Evolutionary conservation across 1,284 basidiomycete genomes (phyloP), one percentile per base, ranked within the genome.

Genomic region (Clitocybe nebularis): DNA sequence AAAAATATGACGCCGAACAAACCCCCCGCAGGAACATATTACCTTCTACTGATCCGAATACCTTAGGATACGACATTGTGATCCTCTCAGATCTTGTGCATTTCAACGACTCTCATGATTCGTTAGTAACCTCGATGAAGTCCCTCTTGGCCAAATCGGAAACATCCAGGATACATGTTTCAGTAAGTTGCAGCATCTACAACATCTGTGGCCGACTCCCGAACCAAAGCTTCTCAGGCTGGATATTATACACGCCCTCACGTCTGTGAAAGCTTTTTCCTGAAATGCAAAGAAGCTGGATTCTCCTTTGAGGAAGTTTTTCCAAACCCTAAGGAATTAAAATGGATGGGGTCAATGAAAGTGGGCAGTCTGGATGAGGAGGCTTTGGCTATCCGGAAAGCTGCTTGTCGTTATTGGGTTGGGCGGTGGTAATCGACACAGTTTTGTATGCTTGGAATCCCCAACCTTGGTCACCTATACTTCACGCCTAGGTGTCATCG

Each of bases 1-100:
- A 6, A 13, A 7, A n/a, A 5, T 16, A 19, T 9, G 8, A 14
- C 34, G 32, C 16, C n/a, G 7, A 16, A 20, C 25, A 5, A 14
- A 16, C n/a, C 6, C 8, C 34, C 10, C 23, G 3, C 39, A 62
- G 58, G 41, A 44, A 53, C 29, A 32, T 61, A 25, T 49, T 52
- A 25, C 50, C 49, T n/a, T 43, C 36, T 30, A 16, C 13, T n/a
- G 36, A 40, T 25, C 14, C 19, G 42, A 59, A 48, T 33, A 21
- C 35, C 35, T 32, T 37, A 28, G 57, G 75, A 17, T 85, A 71
- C 55, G 80, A 85, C 51, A 54, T 75, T 21, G 66, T 85, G 36
- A 71, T 86, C 47, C 68, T 85, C 40, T 86, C 81, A 3, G 82
- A 86, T 61, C 66, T 88, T 9, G 69, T 86, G 14, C 81, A 84